Base-by-base conservation (phyloP, 2,329 filamentous ascomycete species). In the Calonectria pteridis region DNA sequence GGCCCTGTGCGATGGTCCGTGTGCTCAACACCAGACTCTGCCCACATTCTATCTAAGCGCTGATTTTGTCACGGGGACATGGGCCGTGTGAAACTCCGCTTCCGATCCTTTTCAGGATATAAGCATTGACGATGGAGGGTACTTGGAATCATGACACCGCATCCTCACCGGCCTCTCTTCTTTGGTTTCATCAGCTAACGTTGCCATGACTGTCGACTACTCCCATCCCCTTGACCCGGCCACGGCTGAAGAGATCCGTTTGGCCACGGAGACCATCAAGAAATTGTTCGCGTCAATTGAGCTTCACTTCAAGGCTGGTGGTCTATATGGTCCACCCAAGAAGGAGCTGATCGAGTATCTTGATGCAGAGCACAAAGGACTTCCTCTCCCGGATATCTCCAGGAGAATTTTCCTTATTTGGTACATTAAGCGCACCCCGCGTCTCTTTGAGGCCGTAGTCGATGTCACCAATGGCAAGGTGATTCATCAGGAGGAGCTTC, bases 301-400 rank as follows among this genome's bases (percentile, higher is more conserved):
- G 58, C 71, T 75, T 26, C 73, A 74, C 68, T 75, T 75, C 50
- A 75, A 75, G 65, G 68, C 71, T 0, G 71, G 46, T 16, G 67
- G 73, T n/a, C 66, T 75, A 1, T 67, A 75, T 2, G 71, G 74
- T 28, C 72, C 73, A 4, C 71, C 67, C n/a, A 75, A 75, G 59
- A 69, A 53, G 28, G 58, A 63, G 3, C 20, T 72, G 14, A 23
- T 69, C 7, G 43, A 28, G 20, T 75, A 71, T n/a, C 64, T 75
- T 4, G 58, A 69, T 16, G 73, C 71, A 18, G 71, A 75, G 50
- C 68, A 74, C 51, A 62, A 66, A 20, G 68, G 58, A 2, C 26
- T 66, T 40, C 55, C 64, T 65, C 51, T 73, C 7, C 72, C 73
- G 2, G n/a, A 33, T 6, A 37, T 75, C 5, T 67, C 68, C 6